Base-by-base conservation (phyloP, 805 yeast genomes). In the Saturnispora zaruensis region DNA sequence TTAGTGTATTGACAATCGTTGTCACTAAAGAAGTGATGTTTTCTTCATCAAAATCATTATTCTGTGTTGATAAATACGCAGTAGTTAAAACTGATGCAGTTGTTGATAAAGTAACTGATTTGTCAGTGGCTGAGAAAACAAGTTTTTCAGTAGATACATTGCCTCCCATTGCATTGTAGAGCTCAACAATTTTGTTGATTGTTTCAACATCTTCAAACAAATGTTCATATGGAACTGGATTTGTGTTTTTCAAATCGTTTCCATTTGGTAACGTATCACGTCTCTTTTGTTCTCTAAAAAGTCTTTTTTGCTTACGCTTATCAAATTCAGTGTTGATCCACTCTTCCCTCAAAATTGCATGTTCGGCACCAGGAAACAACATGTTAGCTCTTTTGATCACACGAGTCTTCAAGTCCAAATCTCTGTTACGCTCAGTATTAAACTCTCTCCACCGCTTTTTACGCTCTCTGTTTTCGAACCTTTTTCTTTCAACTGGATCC, bases 361-460 rank as follows among this genome's bases (percentile, higher is more conserved):
- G 66, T 6, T 78, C 80, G 0, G 66, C 71, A 8, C 71, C 75
- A 1, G 96, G 93, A 67, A 79, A 89, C 56, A 83, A 66, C 18
- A 66, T 67, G 36, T 68, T 71, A 0, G 97, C 96, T 38, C 93
- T 72, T 55, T 82, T 83, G 55, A 77, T 74, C 20, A 91, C 82
- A 49, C 98, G 72, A 0, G 86, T 79, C 47, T 95, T 74, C 49
- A 91, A 70, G 61, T 91, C 98, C 59, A 87, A 84, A 63, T 89
- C 96, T 68, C 87, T 83, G 65, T 90, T 90, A 55, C 93, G 74
- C 52, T 83, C 83, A 7, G 78, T 76, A 61, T 91, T 88, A 25
- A 78, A 81, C 55, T 81, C 90, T 59, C 96, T 73, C 96, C 96
- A 87, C 56, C 78, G 76, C 67, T 84, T 82, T 68, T 87, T 87